Conservation (phyloP, 1,284 basidiomycete genomes). For the Vanrija humicola region DNA sequence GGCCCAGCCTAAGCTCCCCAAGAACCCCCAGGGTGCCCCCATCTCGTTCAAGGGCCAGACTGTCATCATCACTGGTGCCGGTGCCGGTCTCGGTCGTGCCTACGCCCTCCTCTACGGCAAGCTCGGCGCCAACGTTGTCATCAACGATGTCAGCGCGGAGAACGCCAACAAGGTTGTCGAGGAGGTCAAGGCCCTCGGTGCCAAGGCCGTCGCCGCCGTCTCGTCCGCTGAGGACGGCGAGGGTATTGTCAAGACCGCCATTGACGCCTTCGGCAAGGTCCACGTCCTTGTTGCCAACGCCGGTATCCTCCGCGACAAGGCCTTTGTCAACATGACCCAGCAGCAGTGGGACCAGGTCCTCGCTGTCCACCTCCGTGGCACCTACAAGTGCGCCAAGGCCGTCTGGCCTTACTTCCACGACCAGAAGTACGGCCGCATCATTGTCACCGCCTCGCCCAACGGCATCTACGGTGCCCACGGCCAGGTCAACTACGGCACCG, state of each 20-base stretch:
- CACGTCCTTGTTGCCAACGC: slow-evolving; percentile 93
- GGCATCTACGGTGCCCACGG: slow-evolving; percentile 96
- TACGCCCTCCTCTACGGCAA: slow-evolving; percentile 89
- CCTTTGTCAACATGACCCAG: slow-evolving; percentile 82
- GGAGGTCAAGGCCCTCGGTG: slow-evolving; percentile 82
- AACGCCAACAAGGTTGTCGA: slow-evolving; percentile 78
- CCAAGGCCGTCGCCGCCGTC: slow-evolving; percentile 78
- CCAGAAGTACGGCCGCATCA: slow-evolving; percentile 94
- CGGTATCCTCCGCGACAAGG: slow-evolving; percentile 88
- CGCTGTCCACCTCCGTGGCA: slow-evolving; percentile 71
- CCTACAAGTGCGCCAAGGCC: slow-evolving; percentile 80
- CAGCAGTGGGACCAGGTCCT: slow-evolving; percentile 94
- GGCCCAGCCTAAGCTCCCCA: slow-evolving; percentile 10
- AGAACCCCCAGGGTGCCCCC: slow-evolving; percentile 36
- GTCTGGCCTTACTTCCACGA: slow-evolving; percentile 97
- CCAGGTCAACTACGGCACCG: slow-evolving; percentile 79
- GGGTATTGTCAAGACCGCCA: slow-evolving; percentile 77
- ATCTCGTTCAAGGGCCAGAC: slow-evolving; percentile 87
- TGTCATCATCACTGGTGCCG: slow-evolving; percentile 89
- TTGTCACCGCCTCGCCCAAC: slow-evolving; percentile 88
- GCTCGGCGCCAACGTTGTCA: slow-evolving; percentile 91
- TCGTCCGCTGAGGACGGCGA: slow-evolving; percentile 85
- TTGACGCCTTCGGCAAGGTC: slow-evolving; percentile 83
- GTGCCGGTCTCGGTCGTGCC: slow-evolving; percentile 84
- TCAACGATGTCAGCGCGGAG: slow-evolving; percentile 91